Percentiles rank a stretch among this genome's conserved stretches.
phyloP scores from a whole-genome alignment of 1,284 basidiomycete genomes.

The Malassezia arunalokei region DNA sequence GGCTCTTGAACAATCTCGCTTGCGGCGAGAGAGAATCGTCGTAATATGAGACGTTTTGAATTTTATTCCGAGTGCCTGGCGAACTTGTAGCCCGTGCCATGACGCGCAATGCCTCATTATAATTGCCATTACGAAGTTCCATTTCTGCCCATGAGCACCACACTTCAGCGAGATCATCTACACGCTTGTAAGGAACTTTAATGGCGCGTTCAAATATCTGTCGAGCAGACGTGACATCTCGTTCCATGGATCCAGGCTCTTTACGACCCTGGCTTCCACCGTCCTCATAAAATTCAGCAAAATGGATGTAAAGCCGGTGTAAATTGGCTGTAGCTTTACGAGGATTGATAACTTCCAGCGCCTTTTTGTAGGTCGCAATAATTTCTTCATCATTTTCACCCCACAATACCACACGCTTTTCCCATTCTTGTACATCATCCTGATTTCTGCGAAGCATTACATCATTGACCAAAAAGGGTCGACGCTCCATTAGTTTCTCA shows the following conservation, averaged over 20 bases:
- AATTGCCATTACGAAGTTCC: constrained; percentile 91
- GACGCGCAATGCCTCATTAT: constrained; percentile 81
- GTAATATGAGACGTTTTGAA: constrained; percentile 78
- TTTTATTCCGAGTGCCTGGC: constrained; percentile 59
- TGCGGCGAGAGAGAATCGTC: constrained; percentile 85
- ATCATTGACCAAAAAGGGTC: constrained; percentile 93
- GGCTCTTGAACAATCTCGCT: constrained; percentile 82
- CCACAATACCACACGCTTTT: constrained; percentile 87
- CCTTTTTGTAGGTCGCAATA: constrained; percentile 78
- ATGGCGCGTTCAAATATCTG: constrained; percentile 85
- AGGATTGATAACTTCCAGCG: constrained; percentile 76
- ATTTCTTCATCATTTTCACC: constrained; percentile 88
- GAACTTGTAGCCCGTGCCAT: constrained; percentile 83
- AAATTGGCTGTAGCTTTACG: constrained; percentile 83
- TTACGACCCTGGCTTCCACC: constrained; percentile 54
- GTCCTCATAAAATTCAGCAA: constrained; percentile 93
- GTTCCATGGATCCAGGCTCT: constrained; percentile 52
- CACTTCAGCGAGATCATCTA: constrained; percentile 93
- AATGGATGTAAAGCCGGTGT: constrained; percentile 82
- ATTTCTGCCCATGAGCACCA: constrained; percentile 99
- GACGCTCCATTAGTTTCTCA: constrained; percentile 82
- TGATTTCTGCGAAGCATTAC: constrained; percentile 86
- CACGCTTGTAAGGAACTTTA: constrained; percentile 80
- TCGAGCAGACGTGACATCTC: constrained; percentile 70
- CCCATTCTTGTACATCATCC: constrained; percentile 98